Evolutionary conservation across 768 basidiomycete species (phyloP), one percentile per base, ranked within the genome.

Genomic region (Collybia sp.): DNA sequence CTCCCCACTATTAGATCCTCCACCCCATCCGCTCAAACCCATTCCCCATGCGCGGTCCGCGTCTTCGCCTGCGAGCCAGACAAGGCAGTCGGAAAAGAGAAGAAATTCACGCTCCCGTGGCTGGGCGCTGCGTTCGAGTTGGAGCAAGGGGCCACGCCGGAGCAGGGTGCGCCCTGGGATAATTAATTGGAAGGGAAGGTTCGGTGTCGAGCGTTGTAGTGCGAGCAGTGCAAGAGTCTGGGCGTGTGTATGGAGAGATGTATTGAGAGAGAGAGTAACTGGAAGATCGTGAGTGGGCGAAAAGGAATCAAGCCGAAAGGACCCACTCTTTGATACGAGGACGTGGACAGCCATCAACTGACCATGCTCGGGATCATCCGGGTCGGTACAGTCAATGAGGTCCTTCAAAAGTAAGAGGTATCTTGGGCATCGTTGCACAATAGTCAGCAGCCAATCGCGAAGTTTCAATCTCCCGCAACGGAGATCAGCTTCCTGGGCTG

Each of bases 361-460:
- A 3, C 66, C 66, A 56, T 84, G 72, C 59, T 93, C 91, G n/a
- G 75, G 70, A 49, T 87, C 83, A 2, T 80, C 79, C 3, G 69
- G 64, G 32, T 76, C 73, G 12, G 85, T 88, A 48, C 80, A 78
- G n/a, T 63, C 61, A 31, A 90, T 79, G 32, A 93, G 72, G 58
- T 94, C 91, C 62, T 83, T 90, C 43, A 93, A 75, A 10, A 94
- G 69, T 10, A 94, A 73, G 6, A 92, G 74, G 59, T 93, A 93
- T 46, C 92, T 76, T 3, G 92, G 92, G 61, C 89, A 92, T 45
- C 91, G 77, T 62, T 94, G 91, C 6, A 94, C 85, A 40, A 91
- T 82, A 2, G 88, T 88, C 44, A 94, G 72, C 9, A 94, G 75
- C 83, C 91, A 94, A 58, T 92, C 88, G 6, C 84, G 74, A 25